Percentiles rank a stretch among this genome's conserved stretches.
These are phyloP conservation scores for Canariomyces notabilis DNA, from an alignment of 2,329 filamentous ascomycete genomes.

Conservation along the genomic window DNA sequence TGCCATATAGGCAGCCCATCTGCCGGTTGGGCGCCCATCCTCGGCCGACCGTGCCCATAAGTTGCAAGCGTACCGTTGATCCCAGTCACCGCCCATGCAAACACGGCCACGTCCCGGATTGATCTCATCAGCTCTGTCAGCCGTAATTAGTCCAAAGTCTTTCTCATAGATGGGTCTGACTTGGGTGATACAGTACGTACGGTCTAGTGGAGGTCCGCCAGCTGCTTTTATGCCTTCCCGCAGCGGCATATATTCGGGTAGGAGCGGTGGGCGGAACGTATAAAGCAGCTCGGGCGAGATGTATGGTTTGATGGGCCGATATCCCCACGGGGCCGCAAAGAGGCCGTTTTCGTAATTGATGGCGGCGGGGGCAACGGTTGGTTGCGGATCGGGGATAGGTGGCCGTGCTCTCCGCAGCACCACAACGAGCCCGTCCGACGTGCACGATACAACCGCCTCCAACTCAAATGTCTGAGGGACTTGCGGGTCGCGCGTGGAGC, in stretches of 20 bases:
- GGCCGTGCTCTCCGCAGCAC: slow-evolving; percentile 71
- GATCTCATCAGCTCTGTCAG: slow-evolving; percentile 61
- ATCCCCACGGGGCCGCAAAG: slow-evolving; percentile 76
- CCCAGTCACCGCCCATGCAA: slow-evolving; percentile 75
- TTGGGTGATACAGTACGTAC: slow-evolving; percentile 12
- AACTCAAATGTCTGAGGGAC: slow-evolving; percentile 52
- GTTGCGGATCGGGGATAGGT: slow-evolving; percentile 56
- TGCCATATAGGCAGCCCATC: slow-evolving; percentile 59
- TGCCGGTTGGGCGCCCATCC: slow-evolving; percentile 58
- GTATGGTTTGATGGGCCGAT: slow-evolving; percentile 54
- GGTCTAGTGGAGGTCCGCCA: slow-evolving; percentile 51
- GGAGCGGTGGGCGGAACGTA: slow-evolving; percentile 40
- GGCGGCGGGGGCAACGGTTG: slow-evolving; percentile 38
- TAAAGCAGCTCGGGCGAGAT: slow-evolving; percentile 39
- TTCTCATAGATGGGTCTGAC: not conserved
- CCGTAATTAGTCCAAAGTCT: not conserved
- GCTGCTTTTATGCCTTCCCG: slow-evolving; percentile 40
- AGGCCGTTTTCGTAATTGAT: slow-evolving; percentile 56
- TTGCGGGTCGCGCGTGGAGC: not conserved
- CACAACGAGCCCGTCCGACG: slow-evolving; percentile 81
- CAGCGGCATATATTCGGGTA: slow-evolving; percentile 41
- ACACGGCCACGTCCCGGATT: slow-evolving; percentile 81
- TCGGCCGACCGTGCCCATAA: slow-evolving; percentile 57
- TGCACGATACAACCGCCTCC: slow-evolving; percentile 87
- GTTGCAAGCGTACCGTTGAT: slow-evolving; percentile 71